Evolutionary conservation across 352 stramenopile genomes (phyloP).

Genomic region (Thalassiosira hispida): DNA sequence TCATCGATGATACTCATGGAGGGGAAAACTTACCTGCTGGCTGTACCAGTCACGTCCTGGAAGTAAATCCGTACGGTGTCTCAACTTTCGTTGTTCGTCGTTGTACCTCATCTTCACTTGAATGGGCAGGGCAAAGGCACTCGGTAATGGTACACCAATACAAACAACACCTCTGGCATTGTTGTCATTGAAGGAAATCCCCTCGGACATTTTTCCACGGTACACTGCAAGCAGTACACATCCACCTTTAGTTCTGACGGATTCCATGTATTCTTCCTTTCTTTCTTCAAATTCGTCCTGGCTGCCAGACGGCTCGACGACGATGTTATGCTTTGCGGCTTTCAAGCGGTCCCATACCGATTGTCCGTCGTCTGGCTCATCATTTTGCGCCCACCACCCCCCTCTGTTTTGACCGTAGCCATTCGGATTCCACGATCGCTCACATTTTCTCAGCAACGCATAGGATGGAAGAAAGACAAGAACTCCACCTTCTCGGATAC

Average conservation of each 20-base stretch:
- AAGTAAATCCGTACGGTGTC: conserved; percentile 61
- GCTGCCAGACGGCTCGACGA: conserved; percentile 68
- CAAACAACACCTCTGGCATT: conserved; percentile 74
- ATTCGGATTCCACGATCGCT: conserved; percentile 63
- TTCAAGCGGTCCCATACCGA: conserved; percentile 62
- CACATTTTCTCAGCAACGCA: conserved; percentile 67
- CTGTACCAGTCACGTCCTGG: conserved; percentile 75
- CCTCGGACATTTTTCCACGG: conserved; percentile 80
- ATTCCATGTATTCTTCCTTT: conserved; percentile 67
- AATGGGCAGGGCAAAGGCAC: conserved; percentile 42
- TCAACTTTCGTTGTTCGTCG: conserved; percentile 72
- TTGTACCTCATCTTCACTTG: conserved; percentile 80
- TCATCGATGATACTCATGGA: no score
- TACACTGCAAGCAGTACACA: conserved; percentile 80
- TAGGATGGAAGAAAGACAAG: conserved; percentile 80
- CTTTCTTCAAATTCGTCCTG: conserved; percentile 76
- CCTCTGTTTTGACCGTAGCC: conserved; percentile 18
- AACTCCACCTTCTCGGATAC: conserved; percentile 67
- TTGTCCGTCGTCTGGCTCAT: conserved; percentile 19
- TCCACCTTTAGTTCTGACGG: conserved; percentile 51
- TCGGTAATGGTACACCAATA: conserved; percentile 72
- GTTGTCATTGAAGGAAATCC: conserved; percentile 82
- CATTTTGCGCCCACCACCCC: conserved; percentile 34
- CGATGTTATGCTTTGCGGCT: conserved; percentile 64
- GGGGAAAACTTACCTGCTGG: no score